Percentiles rank a stretch among this genome's conserved stretches.
Conservation (phyloP, 352 stramenopile genomes). For the Phytophthora tubulina region DNA sequence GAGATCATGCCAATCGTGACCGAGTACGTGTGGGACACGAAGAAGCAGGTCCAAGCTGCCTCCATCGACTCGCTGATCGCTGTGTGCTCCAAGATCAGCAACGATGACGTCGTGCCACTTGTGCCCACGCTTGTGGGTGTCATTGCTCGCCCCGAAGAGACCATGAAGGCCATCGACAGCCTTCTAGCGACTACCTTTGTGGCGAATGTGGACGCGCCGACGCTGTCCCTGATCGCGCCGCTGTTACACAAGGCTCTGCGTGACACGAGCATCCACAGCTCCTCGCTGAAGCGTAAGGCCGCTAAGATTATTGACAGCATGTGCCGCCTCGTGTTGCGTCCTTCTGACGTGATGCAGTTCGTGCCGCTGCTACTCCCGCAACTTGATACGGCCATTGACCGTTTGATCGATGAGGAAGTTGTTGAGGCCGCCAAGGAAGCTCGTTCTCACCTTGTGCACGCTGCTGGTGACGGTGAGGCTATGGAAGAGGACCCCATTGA, state of each 20-base stretch:
- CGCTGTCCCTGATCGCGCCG: conserved; percentile 92
- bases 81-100: conserved; percentile 91
- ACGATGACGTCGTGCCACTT: conserved; percentile 91
- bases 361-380: conserved; percentile 92
- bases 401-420: conserved; percentile 94
- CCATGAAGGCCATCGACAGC: conserved; percentile 91
- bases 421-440: conserved; percentile 71
- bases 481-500: conserved; percentile 68
- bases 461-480: conserved; percentile 58
- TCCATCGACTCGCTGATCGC: conserved; percentile 77
- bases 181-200: conserved; percentile 95
- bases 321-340: conserved; percentile 88
- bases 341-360: conserved; percentile 93
- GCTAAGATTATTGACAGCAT: conserved; percentile 95
- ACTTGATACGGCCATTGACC: conserved; percentile 92
- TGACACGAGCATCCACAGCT: conserved; percentile 93
- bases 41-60: conserved; percentile 92
- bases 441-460: conserved; percentile 65
- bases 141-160: conserved; percentile 93
- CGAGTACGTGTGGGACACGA: conserved; percentile 94
- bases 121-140: conserved; percentile 92
- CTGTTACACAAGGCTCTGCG: conserved; percentile 92
- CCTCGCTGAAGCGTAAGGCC: conserved; percentile 92
- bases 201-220: conserved; percentile 91
- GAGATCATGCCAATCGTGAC: conserved; percentile 92